Percentiles rank a stretch among this genome's conserved stretches.
Conservation (phyloP, 1,284 basidiomycete species). For the Apiotrichum gracile region DNA sequence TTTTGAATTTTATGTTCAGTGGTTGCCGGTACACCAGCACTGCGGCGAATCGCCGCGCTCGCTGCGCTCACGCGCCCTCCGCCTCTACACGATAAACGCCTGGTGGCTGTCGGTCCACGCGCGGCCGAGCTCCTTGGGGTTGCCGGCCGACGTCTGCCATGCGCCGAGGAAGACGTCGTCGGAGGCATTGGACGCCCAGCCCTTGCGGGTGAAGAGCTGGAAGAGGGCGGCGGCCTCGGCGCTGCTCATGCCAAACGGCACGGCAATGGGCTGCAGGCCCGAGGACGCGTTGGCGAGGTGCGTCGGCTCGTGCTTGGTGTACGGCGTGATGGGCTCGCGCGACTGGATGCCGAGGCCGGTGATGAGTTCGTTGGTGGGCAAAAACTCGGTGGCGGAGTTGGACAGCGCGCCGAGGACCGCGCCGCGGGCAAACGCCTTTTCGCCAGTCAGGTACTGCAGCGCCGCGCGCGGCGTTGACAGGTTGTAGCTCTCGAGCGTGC, state of each 20-base stretch:
- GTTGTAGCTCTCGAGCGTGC: conserved; percentile 67
- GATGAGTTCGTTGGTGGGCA: conserved; percentile 25
- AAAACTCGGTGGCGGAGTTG: conserved; percentile 22
- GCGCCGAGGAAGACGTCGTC: conserved; percentile 44
- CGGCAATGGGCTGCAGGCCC: conserved; percentile 32
- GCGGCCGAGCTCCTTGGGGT: conserved; percentile 31
- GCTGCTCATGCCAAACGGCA: conserved; percentile 36
- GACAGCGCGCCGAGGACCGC: conserved; percentile 38
- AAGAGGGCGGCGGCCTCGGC: conserved; percentile 46
- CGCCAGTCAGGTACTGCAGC: conserved; percentile 69
- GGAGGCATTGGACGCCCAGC: conserved; percentile 30
- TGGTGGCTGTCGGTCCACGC: conserved; percentile 11
- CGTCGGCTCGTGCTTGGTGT: conserved; percentile 32
- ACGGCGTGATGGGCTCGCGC: conserved; percentile 28
- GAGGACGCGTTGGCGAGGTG: conserved; percentile 34
- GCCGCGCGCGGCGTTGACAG: conserved; percentile 72
- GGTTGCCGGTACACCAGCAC: not conserved
- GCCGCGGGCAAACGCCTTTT: conserved; percentile 54
- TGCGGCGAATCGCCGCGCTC: not conserved
- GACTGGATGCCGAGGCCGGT: conserved; percentile 24
- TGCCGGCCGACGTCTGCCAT: conserved; percentile 36
- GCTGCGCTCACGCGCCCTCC: not conserved
- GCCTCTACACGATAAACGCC: conserved; percentile 1
- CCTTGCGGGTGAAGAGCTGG: conserved; percentile 39
- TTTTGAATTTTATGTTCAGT: not conserved